Base-by-base conservation (phyloP, 768 basidiomycete genomes). In the Austroboletus eburneus region DNA sequence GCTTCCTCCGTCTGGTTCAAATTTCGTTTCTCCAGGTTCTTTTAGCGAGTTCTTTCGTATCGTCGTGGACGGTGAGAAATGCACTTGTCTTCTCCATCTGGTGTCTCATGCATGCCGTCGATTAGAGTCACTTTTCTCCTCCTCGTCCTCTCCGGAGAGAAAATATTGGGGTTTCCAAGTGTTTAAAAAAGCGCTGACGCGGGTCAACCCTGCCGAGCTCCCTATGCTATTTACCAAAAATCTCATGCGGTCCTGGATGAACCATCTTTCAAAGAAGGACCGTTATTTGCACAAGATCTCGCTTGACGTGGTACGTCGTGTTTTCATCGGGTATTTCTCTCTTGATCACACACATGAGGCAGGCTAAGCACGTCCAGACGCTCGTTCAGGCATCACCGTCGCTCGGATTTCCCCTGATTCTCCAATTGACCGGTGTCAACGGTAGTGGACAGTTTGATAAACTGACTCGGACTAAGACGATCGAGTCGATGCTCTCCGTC, bases 101-200 rank as follows among this genome's bases (percentile, higher is more conserved):
- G 12, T 5, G 12, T 27, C 37, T 54, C 22, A 52, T 36, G 30
- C 21, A 13, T 14, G 42, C 16, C 17, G 43, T 56, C 6, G 10
- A 13, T 7, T 17, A 97, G 94, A 95, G 63, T 85, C 89, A 2
- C 69, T 97, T 35, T 96, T 97, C 61, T 81, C 87, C 7, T 72
- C 83, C 7, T 85, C 85, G 17, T 81, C 93, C 0, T 93, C 93
- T 1, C 71, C 85, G 0, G 85, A 93, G 65, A 80, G 91, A 41
- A 95, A 96, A 68, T 91, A 86, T 59, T 94, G 91, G 87, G 95
- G 93, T n/a, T 95, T 98, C 70, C 85, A 87, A 56, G 78, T 95
- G 17, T 89, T 97, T 69, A 80, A 84, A 57, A 85, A 80, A 52
- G 82, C 91, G 8, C 70, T 96, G 34, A 76, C 79, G 14, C 81